Percentiles rank a stretch among this genome's conserved stretches.
These are phyloP conservation scores for Stramenopiles sp. DNA, from an alignment of 352 stramenopile genomes.

Conservation along the genomic window DNA sequence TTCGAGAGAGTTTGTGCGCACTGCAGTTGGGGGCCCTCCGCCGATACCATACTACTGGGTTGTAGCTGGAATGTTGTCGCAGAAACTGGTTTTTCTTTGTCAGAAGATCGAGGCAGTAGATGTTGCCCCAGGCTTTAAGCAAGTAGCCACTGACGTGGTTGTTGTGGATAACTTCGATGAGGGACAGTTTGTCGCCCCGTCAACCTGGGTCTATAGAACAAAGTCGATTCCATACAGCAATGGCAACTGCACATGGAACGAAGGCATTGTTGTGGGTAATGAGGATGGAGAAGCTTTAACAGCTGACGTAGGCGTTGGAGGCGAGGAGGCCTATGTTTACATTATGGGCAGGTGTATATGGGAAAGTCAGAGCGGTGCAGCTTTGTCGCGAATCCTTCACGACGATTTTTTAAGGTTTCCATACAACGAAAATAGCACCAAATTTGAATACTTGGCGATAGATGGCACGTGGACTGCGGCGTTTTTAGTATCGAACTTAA, in stretches of 20 bases:
- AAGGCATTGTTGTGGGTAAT: not conserved
- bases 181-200: not conserved
- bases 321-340: not conserved
- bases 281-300: not conserved
- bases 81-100: not conserved
- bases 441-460: not conserved
- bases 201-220: not conserved
- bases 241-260: not conserved
- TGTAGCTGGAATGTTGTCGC: not conserved
- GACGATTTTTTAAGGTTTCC: not conserved
- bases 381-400: not conserved
- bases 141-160: not conserved
- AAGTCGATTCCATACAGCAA: not conserved
- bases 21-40: too few species aligned
- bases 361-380: not conserved
- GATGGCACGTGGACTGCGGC: not conserved
- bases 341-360: not conserved
- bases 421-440: not conserved
- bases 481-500: not conserved
- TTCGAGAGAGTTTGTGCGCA: too few species aligned
- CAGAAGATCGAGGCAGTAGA: not conserved
- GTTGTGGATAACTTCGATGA: not conserved
- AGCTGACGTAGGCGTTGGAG: not conserved
- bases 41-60: not conserved
- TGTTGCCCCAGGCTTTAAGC: not conserved